A percentile compares a stretch with the other conserved stretches of the same genome.
These are phyloP conservation scores for Erysimum pusillum DNA, from an alignment of 441 rosid species.

Conservation along the genomic window DNA sequence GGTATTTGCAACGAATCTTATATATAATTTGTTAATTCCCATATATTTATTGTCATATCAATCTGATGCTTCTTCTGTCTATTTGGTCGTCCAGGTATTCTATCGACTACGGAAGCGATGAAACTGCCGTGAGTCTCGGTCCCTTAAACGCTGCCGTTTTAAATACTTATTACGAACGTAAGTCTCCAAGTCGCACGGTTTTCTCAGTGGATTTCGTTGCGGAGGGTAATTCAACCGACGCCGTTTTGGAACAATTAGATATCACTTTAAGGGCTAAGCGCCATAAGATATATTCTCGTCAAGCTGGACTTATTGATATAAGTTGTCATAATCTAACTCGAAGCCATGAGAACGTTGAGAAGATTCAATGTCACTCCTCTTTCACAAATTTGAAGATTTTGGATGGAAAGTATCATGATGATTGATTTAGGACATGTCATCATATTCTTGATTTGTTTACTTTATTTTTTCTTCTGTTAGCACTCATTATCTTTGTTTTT, in stretches of 20 bases:
- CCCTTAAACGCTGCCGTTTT: conserved; percentile 21
- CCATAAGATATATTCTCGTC: not conserved
- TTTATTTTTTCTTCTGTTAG: not conserved
- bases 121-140: conserved; percentile 20
- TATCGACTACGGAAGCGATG: conserved; percentile 19
- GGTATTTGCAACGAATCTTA: conserved; percentile 1
- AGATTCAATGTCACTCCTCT: conserved; percentile 21
- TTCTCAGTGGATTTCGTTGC: conserved; percentile 33
- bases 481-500: not conserved
- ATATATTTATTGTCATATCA: not conserved
- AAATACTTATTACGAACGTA: not conserved
- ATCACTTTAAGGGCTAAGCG: conserved; percentile 29
- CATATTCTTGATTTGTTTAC: not conserved
- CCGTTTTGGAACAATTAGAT: not conserved
- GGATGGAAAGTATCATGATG: too few species aligned
- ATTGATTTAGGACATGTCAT: not conserved
- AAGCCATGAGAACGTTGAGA: conserved; percentile 14
- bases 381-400: conserved; percentile 1
- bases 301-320: conserved; percentile 21
- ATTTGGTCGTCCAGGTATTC: not conserved
- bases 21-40: not conserved
- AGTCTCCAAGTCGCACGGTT: not conserved
- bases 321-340: conserved; percentile 13
- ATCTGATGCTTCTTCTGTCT: not conserved
- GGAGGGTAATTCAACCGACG: not conserved